phyloP scores from a whole-genome alignment of 441 rosid genomes.

The Adansonia grandidieri region DNA sequence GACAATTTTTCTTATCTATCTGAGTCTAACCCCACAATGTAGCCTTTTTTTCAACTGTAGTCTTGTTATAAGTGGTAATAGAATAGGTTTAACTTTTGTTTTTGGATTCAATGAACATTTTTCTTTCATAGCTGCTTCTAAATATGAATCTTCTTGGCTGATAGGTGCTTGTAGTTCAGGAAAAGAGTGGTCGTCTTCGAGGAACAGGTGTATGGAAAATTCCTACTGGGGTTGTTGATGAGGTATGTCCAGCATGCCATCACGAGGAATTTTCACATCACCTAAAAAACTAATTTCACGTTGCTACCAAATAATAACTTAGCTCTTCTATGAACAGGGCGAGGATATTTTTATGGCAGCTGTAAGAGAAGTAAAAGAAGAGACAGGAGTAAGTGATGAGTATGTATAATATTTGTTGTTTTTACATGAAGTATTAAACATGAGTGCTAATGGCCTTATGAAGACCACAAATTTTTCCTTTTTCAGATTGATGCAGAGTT shows the following conservation, averaged over 20 bases:
- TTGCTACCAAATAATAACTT: conserved; percentile 20
- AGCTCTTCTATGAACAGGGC: conserved; percentile 47
- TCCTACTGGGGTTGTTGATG: conserved; percentile 87
- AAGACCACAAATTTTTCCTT: conserved; percentile 21
- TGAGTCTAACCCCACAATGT: not conserved
- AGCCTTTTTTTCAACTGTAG: not conserved
- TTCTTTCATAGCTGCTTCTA: conserved; percentile 21
- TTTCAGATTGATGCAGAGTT: conserved; percentile 79
- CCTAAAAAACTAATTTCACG: not conserved
- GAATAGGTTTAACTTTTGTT: conserved; percentile 1
- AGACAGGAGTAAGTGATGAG: conserved; percentile 71
- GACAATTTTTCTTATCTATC: not conserved
- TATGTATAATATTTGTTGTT: conserved; percentile 13
- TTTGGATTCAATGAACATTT: not conserved
- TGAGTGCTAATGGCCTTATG: conserved; percentile 19
- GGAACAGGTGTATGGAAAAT: conserved; percentile 87
- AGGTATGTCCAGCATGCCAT: conserved; percentile 46
- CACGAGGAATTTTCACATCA: not conserved
- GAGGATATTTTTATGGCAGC: conserved; percentile 78
- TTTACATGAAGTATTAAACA: not conserved
- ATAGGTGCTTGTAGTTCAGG: conserved; percentile 85
- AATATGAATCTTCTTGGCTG: conserved; percentile 23
- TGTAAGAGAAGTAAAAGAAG: conserved; percentile 83
- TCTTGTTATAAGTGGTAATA: not conserved
- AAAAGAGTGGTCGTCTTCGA: conserved; percentile 60